Evolutionary conservation across 768 basidiomycete species (phyloP), one percentile per base, ranked within the genome.

Genomic region (Serpula lacrymans): DNA sequence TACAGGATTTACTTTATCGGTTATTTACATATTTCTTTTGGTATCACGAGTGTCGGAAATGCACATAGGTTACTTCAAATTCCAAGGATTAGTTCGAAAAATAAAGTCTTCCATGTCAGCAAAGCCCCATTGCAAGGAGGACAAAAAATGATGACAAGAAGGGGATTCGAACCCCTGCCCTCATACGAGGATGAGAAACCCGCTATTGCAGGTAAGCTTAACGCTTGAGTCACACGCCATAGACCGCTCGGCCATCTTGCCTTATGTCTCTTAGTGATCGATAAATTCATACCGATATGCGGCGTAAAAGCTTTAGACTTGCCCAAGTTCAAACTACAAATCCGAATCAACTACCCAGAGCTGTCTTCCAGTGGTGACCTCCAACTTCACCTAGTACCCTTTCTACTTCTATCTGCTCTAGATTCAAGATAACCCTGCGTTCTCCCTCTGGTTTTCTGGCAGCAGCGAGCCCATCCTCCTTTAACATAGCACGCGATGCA

Each of bases 331-430:
- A n/a, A n/a, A n/a, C n/a, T n/a, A n/a, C n/a, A n/a, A n/a, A n/a
- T n/a, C n/a, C n/a, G n/a, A n/a, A 48, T n/a, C 53, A n/a, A n/a
- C n/a, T n/a, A 39, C 56, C 54, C 23, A 75, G 57, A 4, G 64
- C 65, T 55, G 69, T 84, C 64, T 76, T 79, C 87, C 87, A 89
- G 7, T 54, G 55, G 16, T 62, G 49, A 12, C 86, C 85, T 5
- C 90, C 92, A 14, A 88, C 75, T 41, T 90, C 89, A 31, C 87
- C 77, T 34, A 97, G 65, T 18, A 90, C 86, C 40, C 89, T 72
- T 62, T 93, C 89, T 0, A 94, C 84, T 50, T 96, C 93, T 0
- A 68, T 69, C 46, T 82, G 78, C 58, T 95, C 93, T 46, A 95
- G 55, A 53, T 90, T 91, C n/a, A 94, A 65, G 44, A 90, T 63